Conservation (phyloP, 108 stramenopile species). For the Pinguiococcus pyrenoidosus region DNA sequence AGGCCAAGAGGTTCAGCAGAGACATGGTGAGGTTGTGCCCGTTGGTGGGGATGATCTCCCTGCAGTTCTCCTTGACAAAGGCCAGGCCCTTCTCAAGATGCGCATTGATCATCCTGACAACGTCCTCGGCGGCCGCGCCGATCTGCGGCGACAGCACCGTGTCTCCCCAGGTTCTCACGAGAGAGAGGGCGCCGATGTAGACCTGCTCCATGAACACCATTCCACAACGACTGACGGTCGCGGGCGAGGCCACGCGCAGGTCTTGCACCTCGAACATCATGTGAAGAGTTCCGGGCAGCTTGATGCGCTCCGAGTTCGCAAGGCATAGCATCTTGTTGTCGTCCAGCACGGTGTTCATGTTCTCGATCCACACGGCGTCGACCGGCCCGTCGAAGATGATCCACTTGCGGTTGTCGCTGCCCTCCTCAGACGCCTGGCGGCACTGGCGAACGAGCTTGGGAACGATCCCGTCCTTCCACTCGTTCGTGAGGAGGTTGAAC, state of each 20-base stretch:
- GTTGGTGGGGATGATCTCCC: constrained; percentile 16
- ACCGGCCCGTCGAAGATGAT: constrained; percentile 52
- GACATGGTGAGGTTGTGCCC: constrained; percentile 21
- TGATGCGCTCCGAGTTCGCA: constrained; percentile 50
- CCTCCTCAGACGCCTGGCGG: constrained; percentile 5
- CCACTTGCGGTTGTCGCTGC: constrained; percentile 41
- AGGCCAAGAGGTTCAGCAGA: constrained; percentile 26
- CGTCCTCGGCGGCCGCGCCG: not conserved
- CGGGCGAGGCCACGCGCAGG: constrained; percentile 44
- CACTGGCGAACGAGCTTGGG: constrained; percentile 43
- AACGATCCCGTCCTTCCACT: constrained; percentile 50
- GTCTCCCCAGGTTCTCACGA: constrained; percentile 14
- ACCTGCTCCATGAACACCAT: constrained; percentile 54
- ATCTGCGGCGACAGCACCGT: no score
- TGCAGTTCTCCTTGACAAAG: constrained; percentile 21
- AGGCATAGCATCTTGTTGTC: constrained; percentile 55
- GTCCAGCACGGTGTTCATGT: constrained; percentile 57
- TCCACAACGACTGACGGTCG: constrained; percentile 55
- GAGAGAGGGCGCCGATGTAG: constrained; percentile 6
- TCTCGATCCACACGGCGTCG: constrained; percentile 56
- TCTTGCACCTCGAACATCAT: constrained; percentile 56
- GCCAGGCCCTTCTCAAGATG: constrained; percentile 18
- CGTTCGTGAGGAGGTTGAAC: constrained; percentile 46
- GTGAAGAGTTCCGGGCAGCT: constrained; percentile 40
- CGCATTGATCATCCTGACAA: constrained; percentile 9